A percentile compares a stretch with the other conserved stretches of the same genome.
Conservation (phyloP, 257 asterid species). For the Gardenia jasminoides region DNA sequence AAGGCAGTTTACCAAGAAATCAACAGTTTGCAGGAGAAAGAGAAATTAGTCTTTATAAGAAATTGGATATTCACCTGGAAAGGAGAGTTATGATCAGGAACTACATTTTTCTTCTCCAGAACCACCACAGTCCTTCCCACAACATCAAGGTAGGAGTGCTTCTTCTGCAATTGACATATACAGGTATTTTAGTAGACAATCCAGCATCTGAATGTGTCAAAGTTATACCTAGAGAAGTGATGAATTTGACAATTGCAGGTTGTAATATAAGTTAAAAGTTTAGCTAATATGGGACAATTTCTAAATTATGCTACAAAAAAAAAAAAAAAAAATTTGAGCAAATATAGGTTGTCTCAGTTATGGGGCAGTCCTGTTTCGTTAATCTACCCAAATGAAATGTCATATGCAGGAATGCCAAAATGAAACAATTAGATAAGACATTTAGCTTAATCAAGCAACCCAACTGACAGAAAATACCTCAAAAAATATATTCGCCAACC, state of each 20-base stretch:
- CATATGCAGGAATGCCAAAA: neutral
- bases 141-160: constrained; percentile 93
- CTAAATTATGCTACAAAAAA: neutral
- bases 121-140: constrained; percentile 94
- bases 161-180: constrained; percentile 57
- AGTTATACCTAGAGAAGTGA: neutral
- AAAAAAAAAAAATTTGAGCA: neutral
- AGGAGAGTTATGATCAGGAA: constrained; percentile 87
- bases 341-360: neutral
- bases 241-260: neutral
- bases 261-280: neutral
- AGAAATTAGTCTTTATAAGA: too few species aligned
- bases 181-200: constrained; percentile 26
- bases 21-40: too few species aligned
- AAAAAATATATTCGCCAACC: neutral
- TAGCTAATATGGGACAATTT: neutral
- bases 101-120: constrained; percentile 81
- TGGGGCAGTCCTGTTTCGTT: neutral
- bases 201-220: neutral
- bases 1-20: too few species aligned
- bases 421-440: neutral
- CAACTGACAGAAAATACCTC: neutral
- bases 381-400: neutral
- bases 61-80: constrained; percentile 85
- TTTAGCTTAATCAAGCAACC: neutral